Evolutionary conservation across 441 rosid genomes (phyloP), one percentile per base, ranked within the genome.

Genomic region (Erysimum cheiri): DNA sequence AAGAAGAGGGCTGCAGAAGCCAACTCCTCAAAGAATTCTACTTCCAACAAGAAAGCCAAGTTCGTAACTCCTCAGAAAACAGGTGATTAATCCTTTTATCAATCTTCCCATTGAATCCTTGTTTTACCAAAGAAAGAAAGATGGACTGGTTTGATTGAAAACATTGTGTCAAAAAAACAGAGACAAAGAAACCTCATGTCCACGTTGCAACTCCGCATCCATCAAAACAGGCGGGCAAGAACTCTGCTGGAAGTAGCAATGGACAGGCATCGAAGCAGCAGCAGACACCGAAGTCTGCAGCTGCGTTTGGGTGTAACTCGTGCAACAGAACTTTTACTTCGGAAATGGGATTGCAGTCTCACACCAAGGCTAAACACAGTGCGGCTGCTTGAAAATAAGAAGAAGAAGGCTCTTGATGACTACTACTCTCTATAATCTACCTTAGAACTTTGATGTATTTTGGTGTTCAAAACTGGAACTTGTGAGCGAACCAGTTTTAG

Each of bases 181-280:
- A 85, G 31, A 67, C 81, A 78, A 92, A 90, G 78, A 79, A 57
- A 44, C 74, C 76, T 8, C 91, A 87, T 33, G 73, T 73, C 40
- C 93, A 87, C 43, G 17, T 71, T 8, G 87, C 96, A n/a, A 92
- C 98, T 36, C 98, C 98, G 15, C 77, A 92, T 80, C 96, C 95
- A 40, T 67, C 92, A 9, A 92, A 92, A 77, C 79, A 85, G 35
- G 80, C 65, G 54, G 74, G 67, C 7, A 88, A 88, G 76, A 68
- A 76, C 11, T 67, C 75, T n/a, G 59, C 36, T 2, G 69, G 73
- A 47, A 80, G 80, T 43, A 80, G 80, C 47, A 81, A 49, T 48
- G 79, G 72, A 53, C 80, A 71, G 67, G 74, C 75, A 57, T 63
- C 76, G 37, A 85, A 82, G 76, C 85, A 81, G 39, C 84, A 75